phyloP scores from a whole-genome alignment of 1,284 basidiomycete species.

The Fereydounia khargensis region DNA sequence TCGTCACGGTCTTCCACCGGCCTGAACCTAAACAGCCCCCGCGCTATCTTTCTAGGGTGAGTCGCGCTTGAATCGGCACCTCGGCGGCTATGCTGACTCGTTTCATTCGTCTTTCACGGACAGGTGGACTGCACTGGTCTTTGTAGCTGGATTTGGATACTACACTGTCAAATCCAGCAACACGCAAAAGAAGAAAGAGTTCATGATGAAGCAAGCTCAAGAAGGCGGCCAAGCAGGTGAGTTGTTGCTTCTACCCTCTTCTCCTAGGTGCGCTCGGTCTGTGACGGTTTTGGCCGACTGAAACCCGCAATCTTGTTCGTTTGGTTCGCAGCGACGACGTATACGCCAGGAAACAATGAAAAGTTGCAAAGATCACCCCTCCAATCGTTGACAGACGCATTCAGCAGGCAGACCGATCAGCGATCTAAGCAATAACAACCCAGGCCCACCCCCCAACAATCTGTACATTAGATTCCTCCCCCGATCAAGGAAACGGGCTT shows the following conservation, averaged over 20 bases:
- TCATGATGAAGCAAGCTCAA: slow-evolving; percentile 33
- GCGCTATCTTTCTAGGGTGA: slow-evolving; percentile 32
- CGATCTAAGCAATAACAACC: no score
- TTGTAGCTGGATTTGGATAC: slow-evolving; percentile 31
- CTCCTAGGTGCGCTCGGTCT: no score
- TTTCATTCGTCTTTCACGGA: neutral
- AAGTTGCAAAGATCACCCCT: slow-evolving; percentile 23
- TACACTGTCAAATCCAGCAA: slow-evolving; percentile 32
- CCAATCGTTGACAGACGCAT: slow-evolving; percentile 19
- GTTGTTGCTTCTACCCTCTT: neutral
- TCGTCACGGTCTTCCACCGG: no score
- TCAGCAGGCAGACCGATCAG: slow-evolving; percentile 28
- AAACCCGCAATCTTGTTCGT: no score
- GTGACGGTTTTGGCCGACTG: no score
- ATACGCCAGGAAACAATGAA: slow-evolving; percentile 17
- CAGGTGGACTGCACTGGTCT: slow-evolving; percentile 24
- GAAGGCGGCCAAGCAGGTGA: slow-evolving; percentile 1
- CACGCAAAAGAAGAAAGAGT: slow-evolving; percentile 30
- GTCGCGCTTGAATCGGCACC: neutral
- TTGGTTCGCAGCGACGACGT: no score
- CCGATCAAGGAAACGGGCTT: no score
- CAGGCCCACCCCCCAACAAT: no score
- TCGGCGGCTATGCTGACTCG: neutral
- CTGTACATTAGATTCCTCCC: no score
- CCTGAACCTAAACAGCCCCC: slow-evolving; percentile 15